Conservation (phyloP, 768 basidiomycete species). For the Agaricus bisporus region DNA sequence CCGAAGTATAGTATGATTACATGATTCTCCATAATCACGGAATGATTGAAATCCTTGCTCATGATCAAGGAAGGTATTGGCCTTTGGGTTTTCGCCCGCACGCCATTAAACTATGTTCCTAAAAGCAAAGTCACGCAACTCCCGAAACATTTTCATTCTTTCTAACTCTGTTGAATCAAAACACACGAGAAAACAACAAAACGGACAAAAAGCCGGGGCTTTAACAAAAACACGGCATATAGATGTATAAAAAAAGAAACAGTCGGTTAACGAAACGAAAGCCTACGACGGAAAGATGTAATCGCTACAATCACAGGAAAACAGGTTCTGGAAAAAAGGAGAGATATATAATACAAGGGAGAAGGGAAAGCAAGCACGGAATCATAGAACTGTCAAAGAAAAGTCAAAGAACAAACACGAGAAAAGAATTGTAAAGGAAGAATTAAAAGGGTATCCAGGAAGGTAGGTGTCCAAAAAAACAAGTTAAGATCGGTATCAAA, state of each 20-base stretch:
- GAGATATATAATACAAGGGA: slow-evolving; percentile 10
- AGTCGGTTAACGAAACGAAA: not conserved
- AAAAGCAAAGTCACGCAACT: not conserved
- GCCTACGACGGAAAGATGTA: not conserved
- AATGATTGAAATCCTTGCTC: no score
- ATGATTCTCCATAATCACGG: no score
- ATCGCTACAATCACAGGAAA: slow-evolving; percentile 11
- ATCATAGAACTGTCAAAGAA: no score
- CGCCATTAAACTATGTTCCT: no score
- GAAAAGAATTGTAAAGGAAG: not conserved
- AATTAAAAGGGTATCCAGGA: not conserved
- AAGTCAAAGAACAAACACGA: not conserved
- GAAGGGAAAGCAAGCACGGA: not conserved
- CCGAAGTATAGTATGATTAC: no score
- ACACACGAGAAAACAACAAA: not conserved
- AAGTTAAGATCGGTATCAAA: not conserved
- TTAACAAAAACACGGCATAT: slow-evolving; percentile 2
- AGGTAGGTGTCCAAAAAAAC: not conserved
- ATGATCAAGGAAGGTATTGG: no score
- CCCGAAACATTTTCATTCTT: slow-evolving; percentile 1
- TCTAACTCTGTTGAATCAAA: not conserved
- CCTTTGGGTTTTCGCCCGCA: no score
- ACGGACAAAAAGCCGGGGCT: not conserved
- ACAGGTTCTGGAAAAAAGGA: not conserved
- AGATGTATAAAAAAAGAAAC: not conserved